phyloP scores from a whole-genome alignment of 2,329 filamentous ascomycete genomes.

The Daldinia sp. region DNA sequence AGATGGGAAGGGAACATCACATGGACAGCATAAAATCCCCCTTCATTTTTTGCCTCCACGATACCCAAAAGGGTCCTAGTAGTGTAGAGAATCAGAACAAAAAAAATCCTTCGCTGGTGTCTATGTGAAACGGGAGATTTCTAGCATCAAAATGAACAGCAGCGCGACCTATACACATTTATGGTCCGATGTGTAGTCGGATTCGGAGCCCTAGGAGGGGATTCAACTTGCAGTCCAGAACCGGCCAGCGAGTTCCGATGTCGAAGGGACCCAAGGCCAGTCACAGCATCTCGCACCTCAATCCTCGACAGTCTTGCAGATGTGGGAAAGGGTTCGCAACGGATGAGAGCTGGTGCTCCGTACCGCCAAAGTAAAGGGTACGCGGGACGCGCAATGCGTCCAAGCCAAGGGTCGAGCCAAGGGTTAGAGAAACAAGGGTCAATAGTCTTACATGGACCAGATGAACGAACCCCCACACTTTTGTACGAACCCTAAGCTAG shows the following conservation, averaged over 20 bases:
- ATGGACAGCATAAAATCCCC: constrained; percentile 27
- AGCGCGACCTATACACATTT: background rate
- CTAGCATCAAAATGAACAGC: background rate
- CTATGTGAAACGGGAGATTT: constrained; percentile 8
- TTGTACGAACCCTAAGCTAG: constrained; percentile 35
- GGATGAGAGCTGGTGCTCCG: constrained; percentile 20
- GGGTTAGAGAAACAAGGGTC: constrained; percentile 32
- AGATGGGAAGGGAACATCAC: constrained; percentile 26
- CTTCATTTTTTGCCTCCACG: constrained; percentile 13
- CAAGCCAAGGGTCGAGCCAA: constrained; percentile 30
- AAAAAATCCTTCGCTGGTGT: constrained; percentile 10
- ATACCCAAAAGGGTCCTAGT: constrained; percentile 9
- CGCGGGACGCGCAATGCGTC: constrained; percentile 39
- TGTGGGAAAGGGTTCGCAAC: constrained; percentile 43
- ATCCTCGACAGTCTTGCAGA: constrained; percentile 21
- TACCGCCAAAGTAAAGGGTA: constrained; percentile 41
- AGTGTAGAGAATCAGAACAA: background rate
- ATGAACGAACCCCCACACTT: constrained; percentile 43
- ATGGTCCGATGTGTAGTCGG: constrained; percentile 21
- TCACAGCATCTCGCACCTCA: constrained; percentile 12
- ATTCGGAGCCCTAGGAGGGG: constrained; percentile 17
- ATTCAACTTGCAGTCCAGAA: constrained; percentile 26
- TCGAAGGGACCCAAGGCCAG: constrained; percentile 33
- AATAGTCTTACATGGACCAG: constrained; percentile 35
- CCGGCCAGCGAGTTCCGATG: constrained; percentile 39